Conservation (phyloP, 2,329 filamentous ascomycete species). For the Cordyceps cateniannulata region DNA sequence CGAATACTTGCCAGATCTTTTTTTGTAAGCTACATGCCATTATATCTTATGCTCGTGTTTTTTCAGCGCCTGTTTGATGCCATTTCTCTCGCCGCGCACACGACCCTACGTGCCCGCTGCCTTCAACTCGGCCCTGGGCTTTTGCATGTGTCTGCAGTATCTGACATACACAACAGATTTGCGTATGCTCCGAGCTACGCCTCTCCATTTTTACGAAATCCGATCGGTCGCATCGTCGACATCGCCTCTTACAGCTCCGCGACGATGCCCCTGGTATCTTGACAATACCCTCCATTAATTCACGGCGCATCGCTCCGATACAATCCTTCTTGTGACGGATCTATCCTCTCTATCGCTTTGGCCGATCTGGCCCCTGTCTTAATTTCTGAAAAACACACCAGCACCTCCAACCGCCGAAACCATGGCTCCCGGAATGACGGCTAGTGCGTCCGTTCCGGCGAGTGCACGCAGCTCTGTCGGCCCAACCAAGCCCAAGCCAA, state of each 20-base stretch:
- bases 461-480: slow-evolving; percentile 11
- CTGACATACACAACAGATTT: neutral
- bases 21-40: slow-evolving; percentile 1
- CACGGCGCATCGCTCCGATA: neutral
- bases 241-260: slow-evolving; percentile 6
- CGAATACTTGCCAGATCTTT: neutral
- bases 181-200: neutral
- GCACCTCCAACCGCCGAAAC: neutral
- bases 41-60: neutral
- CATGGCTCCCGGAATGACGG: slow-evolving; percentile 10
- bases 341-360: neutral
- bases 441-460: slow-evolving; percentile 4
- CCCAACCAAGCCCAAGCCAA: slow-evolving; percentile 42
- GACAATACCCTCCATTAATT: neutral
- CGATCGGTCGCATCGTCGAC: slow-evolving; percentile 4
- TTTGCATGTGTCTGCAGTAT: neutral
- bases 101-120: neutral
- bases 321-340: neutral
- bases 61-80: slow-evolving; percentile 4
- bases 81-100: neutral
- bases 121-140: neutral
- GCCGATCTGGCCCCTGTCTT: neutral
- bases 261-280: slow-evolving; percentile 14
- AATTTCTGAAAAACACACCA: neutral
- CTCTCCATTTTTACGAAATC: neutral